Percentiles rank a stretch among this genome's conserved stretches.
Conservation (phyloP, 1,284 basidiomycete species). For the Pascua guehoae region DNA sequence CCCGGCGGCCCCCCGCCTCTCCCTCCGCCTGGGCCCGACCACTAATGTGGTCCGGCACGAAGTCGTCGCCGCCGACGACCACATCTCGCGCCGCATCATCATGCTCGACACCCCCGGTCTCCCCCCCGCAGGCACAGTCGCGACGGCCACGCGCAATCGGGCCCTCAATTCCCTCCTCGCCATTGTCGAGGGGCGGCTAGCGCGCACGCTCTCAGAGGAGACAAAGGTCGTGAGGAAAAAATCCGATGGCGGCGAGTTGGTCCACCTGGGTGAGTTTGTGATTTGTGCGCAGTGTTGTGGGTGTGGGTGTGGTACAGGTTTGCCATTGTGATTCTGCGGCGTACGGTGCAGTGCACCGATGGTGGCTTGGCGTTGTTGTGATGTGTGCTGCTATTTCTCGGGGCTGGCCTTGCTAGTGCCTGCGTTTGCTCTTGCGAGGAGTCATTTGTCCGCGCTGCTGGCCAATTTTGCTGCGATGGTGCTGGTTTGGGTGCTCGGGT, state of each 20-base stretch:
- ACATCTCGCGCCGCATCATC: conserved; percentile 6
- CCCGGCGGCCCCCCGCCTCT: conserved; percentile 4
- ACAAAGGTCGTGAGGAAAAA: conserved; percentile 35
- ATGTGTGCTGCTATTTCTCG: too few relatives aligned
- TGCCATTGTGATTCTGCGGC: too few relatives aligned
- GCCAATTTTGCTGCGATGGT: too few relatives aligned
- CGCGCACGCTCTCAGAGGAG: conserved; percentile 39
- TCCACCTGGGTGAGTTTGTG: conserved; percentile 37
- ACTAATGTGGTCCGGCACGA: conserved; percentile 14
- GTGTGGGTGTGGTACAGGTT: too few relatives aligned
- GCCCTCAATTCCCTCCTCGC: conserved; percentile 32
- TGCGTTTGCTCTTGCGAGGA: too few relatives aligned
- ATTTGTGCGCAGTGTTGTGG: too few relatives aligned
- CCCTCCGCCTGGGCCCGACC: conserved; percentile 6
- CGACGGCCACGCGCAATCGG: conserved; percentile 13
- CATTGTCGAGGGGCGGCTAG: conserved; percentile 39
- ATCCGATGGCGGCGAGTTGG: conserved; percentile 33
- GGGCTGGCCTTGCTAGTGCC: too few relatives aligned
- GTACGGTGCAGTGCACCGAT: too few relatives aligned
- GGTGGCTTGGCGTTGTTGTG: too few relatives aligned
- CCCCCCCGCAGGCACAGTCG: background rate
- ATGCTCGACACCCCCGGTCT: conserved; percentile 44
- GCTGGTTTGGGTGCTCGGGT: too few relatives aligned
- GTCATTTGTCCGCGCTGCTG: too few relatives aligned
- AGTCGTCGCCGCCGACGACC: conserved; percentile 2